phyloP scores from a whole-genome alignment of 768 basidiomycete species.

The Thelephora ganbajun region DNA sequence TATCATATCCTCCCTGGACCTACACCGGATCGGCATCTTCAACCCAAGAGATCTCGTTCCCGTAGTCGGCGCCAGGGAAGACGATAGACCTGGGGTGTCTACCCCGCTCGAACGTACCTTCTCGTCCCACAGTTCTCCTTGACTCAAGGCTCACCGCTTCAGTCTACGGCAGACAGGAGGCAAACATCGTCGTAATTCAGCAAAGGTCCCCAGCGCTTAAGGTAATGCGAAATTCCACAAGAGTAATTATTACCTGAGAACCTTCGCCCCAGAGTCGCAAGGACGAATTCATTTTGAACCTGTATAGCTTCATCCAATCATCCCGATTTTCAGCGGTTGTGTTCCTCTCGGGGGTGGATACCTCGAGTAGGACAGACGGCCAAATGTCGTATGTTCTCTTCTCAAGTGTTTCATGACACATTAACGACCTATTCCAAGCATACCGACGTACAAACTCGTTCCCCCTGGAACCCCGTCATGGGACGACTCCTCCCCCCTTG shows the following conservation, averaged over 20 bases:
- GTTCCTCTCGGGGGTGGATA: conserved; percentile 65
- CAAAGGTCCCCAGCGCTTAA: conserved; percentile 72
- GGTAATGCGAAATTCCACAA: conserved; percentile 23
- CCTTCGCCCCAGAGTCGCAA: conserved; percentile 38
- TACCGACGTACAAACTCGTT: conserved; percentile 47
- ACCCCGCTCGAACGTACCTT: conserved; percentile 64
- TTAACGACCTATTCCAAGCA: conserved; percentile 23
- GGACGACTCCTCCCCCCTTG: conserved; percentile 25
- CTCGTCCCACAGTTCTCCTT: neutral
- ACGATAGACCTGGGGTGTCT: conserved; percentile 44
- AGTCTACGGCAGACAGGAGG: conserved; percentile 51
- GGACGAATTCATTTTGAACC: conserved; percentile 43
- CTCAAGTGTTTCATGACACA: neutral
- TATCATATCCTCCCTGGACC: conserved; percentile 48
- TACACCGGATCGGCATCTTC: conserved; percentile 47
- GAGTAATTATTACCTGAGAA: neutral
- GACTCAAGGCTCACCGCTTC: conserved; percentile 4
- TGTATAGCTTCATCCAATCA: conserved; percentile 41
- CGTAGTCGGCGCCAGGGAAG: conserved; percentile 60
- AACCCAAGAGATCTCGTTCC: conserved; percentile 53
- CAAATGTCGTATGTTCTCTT: conserved; percentile 53
- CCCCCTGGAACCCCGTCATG: conserved; percentile 32
- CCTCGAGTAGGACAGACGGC: conserved; percentile 55
- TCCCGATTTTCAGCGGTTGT: conserved; percentile 39
- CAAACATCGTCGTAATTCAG: conserved; percentile 49